Base-by-base conservation (phyloP, 2,329 filamentous ascomycete species). In the Hypomyces rosellus region DNA sequence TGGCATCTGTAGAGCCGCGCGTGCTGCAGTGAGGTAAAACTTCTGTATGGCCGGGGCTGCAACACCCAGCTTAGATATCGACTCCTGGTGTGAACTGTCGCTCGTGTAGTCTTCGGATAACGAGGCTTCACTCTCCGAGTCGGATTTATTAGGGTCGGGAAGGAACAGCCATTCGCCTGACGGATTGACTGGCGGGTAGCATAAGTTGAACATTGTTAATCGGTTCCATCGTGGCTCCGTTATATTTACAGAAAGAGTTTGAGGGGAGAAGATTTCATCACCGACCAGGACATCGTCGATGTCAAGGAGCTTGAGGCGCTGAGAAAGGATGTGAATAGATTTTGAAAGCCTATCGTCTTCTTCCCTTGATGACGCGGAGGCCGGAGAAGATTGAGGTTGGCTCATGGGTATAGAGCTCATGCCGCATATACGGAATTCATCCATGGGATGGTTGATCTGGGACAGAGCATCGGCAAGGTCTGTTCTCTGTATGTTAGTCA, bases 1-100 rank as follows among this genome's bases (percentile, higher is more conserved):
- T 20, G 46, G 46, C 46, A 48, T 41, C 15, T 42, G 39, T 16
- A 41, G 16, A 34, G 33, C 44, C 33, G 44, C 25, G 25, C 25
- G 25, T 30, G 25, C 25, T 30, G 25, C 25, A 30, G 3, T 2
- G 25, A 46, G 44, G 33, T 46, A 37, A 46, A 46, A 20, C 44
- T 20, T 11, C 44, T 46, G 34, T 20, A 46, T 30, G 30, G 44
- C 44, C 12, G 44, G 44, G 34, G 33, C 37, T 22, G 44, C 30
- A 46, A 51, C 34, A 37, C 33, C 34, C 5, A 20, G 13, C n/a
- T 18, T 38, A 38, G 5, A 38, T 16, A 16, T 16, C 36, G 12
- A 38, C 11, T 38, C 36, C 7, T n/a, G 4, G 36, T 38, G 12
- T n/a, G 36, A 38, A 12, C 36, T 38, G 36, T n/a, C 12, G 36